Evolutionary conservation across 352 stramenopile species (phyloP).

Genomic region (Aphanomyces stellatus): DNA sequence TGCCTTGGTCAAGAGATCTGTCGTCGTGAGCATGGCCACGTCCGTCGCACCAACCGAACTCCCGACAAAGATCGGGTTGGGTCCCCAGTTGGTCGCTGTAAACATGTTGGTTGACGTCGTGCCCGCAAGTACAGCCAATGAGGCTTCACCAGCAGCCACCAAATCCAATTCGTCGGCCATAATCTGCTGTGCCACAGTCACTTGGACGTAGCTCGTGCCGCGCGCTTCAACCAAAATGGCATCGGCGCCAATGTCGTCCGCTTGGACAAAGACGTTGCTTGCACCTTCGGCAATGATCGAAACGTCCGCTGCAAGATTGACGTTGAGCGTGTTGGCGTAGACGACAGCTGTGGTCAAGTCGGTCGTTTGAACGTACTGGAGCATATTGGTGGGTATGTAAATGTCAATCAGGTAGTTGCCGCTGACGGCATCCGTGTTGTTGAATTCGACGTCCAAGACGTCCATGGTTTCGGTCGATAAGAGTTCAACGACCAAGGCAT

Average conservation of each 20-base stretch:
- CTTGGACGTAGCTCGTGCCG: background rate
- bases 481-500: background rate
- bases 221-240: conserved; percentile 2
- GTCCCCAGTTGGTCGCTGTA: background rate
- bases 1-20: background rate
- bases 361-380: background rate
- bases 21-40: background rate
- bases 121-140: background rate
- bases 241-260: conserved; percentile 32
- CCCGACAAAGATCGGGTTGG: background rate
- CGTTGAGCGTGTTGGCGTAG: background rate
- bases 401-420: background rate
- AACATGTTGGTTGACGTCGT: background rate
- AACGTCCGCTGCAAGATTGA: conserved; percentile 26
- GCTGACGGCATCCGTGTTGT: too few species aligned
- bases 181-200: background rate
- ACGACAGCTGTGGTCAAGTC: background rate
- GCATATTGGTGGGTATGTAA: background rate
- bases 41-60: background rate
- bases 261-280: conserved; percentile 51
- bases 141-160: background rate
- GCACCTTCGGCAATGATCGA: conserved; percentile 59
- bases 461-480: too few species aligned
- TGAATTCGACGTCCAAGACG: too few species aligned
- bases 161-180: background rate